Evolutionary conservation across 306 rosid species (phyloP).

Genomic region (Fragaria vesca): DNA sequence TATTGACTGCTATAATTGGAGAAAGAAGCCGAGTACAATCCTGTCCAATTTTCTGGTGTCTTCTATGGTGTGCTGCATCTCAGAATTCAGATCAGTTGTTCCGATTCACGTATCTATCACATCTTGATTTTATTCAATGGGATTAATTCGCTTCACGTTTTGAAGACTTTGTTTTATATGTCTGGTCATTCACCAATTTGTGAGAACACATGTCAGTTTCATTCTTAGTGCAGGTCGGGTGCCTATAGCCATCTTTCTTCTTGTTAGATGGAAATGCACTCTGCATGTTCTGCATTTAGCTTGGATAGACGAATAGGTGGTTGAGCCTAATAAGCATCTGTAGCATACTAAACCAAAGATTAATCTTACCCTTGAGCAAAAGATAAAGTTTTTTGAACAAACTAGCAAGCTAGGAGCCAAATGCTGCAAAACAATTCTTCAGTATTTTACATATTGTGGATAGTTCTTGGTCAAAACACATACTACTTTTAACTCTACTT

Average conservation of each 20-base stretch:
- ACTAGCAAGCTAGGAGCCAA: background rate
- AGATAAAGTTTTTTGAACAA: background rate
- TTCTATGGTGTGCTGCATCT: background rate
- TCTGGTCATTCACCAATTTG: background rate
- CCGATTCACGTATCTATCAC: background rate
- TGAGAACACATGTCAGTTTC: background rate
- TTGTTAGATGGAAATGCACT: background rate
- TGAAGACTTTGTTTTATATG: background rate
- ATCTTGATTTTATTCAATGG: background rate
- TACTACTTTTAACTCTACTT: too few relatives aligned
- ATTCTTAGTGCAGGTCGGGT: background rate
- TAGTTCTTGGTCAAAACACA: background rate
- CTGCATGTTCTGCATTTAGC: background rate
- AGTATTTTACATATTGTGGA: background rate
- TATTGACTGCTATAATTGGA: background rate
- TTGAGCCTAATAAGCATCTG: background rate
- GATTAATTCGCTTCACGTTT: background rate
- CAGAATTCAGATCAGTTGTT: background rate
- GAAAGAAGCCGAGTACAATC: background rate
- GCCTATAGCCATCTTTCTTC: background rate
- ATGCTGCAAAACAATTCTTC: background rate
- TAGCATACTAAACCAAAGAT: background rate
- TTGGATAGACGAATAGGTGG: background rate
- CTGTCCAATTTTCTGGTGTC: background rate
- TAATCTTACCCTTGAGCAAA: background rate